phyloP scores from a whole-genome alignment of 176 grass and related monocot genomes.

The Paspalum vaginatum region DNA sequence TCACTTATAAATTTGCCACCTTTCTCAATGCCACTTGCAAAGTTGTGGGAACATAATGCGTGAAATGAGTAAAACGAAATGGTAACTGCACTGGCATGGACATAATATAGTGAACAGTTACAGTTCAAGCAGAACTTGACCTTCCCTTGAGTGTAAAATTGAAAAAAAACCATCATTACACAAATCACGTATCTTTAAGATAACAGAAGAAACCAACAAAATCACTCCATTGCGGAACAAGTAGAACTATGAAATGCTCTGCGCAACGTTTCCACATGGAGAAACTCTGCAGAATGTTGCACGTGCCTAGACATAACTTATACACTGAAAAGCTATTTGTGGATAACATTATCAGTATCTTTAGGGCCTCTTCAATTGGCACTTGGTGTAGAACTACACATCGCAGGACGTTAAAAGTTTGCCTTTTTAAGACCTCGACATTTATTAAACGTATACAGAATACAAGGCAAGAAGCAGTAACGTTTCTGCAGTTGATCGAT shows the following conservation, averaged over 20 bases:
- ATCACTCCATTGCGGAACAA: background rate
- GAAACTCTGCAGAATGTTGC: constrained; percentile 21
- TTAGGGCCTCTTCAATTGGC: background rate
- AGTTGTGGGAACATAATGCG: background rate
- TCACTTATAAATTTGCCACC: background rate
- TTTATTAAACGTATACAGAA: background rate
- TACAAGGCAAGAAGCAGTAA: background rate
- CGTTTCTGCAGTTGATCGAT: constrained; percentile 16
- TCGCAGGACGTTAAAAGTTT: constrained; percentile 1
- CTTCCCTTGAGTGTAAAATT: constrained; percentile 8
- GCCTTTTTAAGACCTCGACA: constrained; percentile 2
- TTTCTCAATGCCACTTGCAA: background rate
- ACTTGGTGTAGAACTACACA: constrained; percentile 17
- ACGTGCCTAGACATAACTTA: constrained; percentile 27
- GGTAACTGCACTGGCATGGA: background rate
- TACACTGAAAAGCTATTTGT: constrained; percentile 20
- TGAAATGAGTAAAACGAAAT: background rate
- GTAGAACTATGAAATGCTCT: background rate
- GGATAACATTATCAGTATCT: constrained; percentile 23
- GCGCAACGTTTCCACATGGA: constrained; percentile 11
- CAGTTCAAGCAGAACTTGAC: background rate
- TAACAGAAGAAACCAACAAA: constrained; percentile 11
- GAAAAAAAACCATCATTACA: background rate
- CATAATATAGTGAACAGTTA: background rate
- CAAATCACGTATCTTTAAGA: background rate